These are phyloP conservation scores for Ceratocystis ficicola DNA, from an alignment of 2,329 filamentous ascomycete species.

Conservation along the genomic window DNA sequence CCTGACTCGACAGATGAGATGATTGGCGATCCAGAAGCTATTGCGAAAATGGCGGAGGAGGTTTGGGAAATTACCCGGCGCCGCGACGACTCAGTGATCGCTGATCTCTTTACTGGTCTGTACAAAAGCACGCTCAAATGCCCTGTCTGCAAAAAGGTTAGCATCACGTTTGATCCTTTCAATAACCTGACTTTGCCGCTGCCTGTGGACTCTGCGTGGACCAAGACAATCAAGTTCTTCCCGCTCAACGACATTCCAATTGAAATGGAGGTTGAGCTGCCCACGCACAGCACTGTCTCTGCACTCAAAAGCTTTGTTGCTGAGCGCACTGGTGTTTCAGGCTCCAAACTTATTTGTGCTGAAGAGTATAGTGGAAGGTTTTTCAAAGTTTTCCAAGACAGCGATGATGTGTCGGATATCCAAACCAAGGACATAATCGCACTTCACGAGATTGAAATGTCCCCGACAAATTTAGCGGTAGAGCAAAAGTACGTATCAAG, in stretches of 20 bases:
- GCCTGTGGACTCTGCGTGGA: conserved; percentile 75
- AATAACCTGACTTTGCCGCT: conserved; percentile 86
- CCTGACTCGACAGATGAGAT: conserved; percentile 96
- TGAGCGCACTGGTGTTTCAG: conserved; percentile 51
- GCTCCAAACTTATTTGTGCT: conserved; percentile 58
- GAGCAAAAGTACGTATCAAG: conserved; percentile 34
- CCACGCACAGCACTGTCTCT: conserved; percentile 60
- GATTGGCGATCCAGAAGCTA: conserved; percentile 67
- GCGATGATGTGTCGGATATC: conserved; percentile 58
- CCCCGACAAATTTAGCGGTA: conserved; percentile 62
- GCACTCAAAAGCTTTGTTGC: conserved; percentile 58
- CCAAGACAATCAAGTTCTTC: conserved; percentile 60
- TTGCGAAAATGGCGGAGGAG: conserved; percentile 71
- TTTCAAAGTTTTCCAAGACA: conserved; percentile 74
- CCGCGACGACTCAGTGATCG: conserved; percentile 88
- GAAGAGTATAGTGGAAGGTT: conserved; percentile 78
- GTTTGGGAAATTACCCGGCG: conserved; percentile 87
- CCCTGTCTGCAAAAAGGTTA: conserved; percentile 82
- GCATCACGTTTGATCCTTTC: conserved; percentile 97
- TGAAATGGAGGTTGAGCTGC: conserved; percentile 63
- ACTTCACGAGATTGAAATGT: conserved; percentile 62
- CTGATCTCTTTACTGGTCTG: conserved; percentile 91
- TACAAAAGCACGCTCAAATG: conserved; percentile 97
- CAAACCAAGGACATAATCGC: conserved; percentile 51
- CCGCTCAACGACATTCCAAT: conserved; percentile 62